A percentile compares a stretch with the other conserved stretches of the same genome.
Evolutionary conservation across 345 rosid species (phyloP).

Genomic region (Populus davidiana): DNA sequence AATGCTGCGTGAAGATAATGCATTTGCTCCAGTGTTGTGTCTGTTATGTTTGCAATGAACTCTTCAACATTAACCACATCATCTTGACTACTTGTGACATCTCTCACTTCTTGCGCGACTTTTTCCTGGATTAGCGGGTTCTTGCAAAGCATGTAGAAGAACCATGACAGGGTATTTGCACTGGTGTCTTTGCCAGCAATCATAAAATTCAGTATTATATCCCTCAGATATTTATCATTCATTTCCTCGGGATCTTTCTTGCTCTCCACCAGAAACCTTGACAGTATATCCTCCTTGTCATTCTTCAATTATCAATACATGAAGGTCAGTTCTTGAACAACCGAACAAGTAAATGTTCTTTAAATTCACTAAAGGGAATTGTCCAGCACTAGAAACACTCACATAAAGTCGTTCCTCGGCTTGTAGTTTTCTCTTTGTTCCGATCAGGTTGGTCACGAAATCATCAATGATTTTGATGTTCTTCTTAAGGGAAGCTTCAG

Average conservation of each 20-base stretch:
- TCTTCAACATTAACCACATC: constrained; percentile 25
- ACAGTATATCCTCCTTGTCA: constrained; percentile 60
- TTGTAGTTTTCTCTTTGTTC: constrained; percentile 41
- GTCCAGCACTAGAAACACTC: constrained; percentile 3
- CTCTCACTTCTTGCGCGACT: constrained; percentile 48
- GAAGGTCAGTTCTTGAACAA: too few species aligned
- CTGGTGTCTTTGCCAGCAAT: constrained; percentile 72
- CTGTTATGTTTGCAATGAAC: constrained; percentile 41
- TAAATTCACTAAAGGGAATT: background rate
- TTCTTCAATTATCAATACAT: constrained; percentile 27
- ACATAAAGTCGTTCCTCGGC: constrained; percentile 26
- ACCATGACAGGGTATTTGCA: constrained; percentile 63
- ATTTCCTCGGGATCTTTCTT: constrained; percentile 54
- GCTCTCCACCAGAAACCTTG: constrained; percentile 57
- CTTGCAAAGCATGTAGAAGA: constrained; percentile 71
- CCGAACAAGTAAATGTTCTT: background rate
- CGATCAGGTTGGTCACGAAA: constrained; percentile 50
- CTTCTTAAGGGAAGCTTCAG: constrained; percentile 49
- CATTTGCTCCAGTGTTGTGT: constrained; percentile 49
- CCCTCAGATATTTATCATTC: constrained; percentile 62
- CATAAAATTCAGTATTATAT: constrained; percentile 64
- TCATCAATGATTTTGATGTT: constrained; percentile 42
- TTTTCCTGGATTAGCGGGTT: constrained; percentile 69
- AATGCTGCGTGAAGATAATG: constrained; percentile 78
- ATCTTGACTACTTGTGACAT: constrained; percentile 29